Conservation (phyloP, 1,284 basidiomycete genomes). For the Coniferiporia sulphurascens region DNA sequence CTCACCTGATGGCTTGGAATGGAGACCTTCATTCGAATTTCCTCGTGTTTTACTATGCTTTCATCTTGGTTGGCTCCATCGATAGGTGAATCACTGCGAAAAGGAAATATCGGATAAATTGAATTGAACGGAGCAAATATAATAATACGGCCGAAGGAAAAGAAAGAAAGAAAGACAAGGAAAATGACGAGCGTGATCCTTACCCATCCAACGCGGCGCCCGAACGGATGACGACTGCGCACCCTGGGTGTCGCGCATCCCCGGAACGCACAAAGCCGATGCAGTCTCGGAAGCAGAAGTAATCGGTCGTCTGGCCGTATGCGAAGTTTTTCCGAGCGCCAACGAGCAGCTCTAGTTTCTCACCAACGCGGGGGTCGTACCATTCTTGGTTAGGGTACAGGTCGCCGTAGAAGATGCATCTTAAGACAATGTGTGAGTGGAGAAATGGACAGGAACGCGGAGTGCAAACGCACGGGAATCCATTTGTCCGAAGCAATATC, state of each 20-base stretch:
- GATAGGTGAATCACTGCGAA: not conserved
- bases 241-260: slow-evolving; percentile 43
- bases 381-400: slow-evolving; percentile 69
- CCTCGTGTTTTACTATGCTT: slow-evolving; percentile 7
- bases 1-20: not conserved
- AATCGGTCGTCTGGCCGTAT: slow-evolving; percentile 58
- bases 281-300: slow-evolving; percentile 51
- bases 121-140: too few species aligned
- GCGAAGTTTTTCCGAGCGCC: slow-evolving; percentile 57
- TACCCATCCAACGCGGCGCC: slow-evolving; percentile 39
- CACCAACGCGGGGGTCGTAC: slow-evolving; percentile 49
- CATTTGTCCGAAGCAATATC: slow-evolving; percentile 76
- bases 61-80: not conserved
- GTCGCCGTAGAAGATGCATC: slow-evolving; percentile 92
- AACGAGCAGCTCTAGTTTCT: slow-evolving; percentile 49
- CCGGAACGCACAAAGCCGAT: slow-evolving; percentile 73
- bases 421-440: slow-evolving; percentile 26
- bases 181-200: not conserved
- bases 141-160: not conserved
- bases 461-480: slow-evolving; percentile 69
- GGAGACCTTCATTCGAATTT: slow-evolving; percentile 7
- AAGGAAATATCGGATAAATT: too few species aligned
- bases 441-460: slow-evolving; percentile 2
- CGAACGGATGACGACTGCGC: slow-evolving; percentile 60
- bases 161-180: too few species aligned